A percentile compares a stretch with the other conserved stretches of the same genome.
Evolutionary conservation across 139 green algal genomes (phyloP).

Genomic region (Micractinium conductrix): DNA sequence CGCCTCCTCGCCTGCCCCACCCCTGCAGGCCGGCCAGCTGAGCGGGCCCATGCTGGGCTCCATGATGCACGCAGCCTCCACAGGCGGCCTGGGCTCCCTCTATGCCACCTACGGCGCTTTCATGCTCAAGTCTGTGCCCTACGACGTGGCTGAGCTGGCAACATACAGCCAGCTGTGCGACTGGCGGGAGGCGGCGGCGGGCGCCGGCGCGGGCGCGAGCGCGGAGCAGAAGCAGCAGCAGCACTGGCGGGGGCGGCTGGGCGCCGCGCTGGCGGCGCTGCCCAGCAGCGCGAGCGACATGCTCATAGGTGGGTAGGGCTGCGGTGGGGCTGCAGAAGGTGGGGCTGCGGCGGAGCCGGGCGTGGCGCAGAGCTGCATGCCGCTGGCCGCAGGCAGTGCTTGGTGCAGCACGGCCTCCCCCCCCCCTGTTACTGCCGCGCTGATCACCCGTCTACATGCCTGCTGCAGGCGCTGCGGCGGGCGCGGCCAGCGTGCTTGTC

Average conservation of each 20-base stretch:
- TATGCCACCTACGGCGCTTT: slow-evolving; percentile 72
- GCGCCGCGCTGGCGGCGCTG: slow-evolving; percentile 5
- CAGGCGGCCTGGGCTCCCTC: slow-evolving; percentile 46
- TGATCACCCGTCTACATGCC: no score
- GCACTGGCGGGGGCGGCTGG: slow-evolving; percentile 3
- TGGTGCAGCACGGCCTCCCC: background rate
- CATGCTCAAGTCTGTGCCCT: slow-evolving; percentile 70
- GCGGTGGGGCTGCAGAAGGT: background rate
- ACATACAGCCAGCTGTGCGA: slow-evolving; percentile 57
- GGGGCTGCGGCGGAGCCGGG: background rate
- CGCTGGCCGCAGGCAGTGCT: background rate
- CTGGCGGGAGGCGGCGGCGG: slow-evolving; percentile 12
- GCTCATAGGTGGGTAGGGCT: slow-evolving; percentile 41
- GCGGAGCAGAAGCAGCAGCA: slow-evolving; percentile 10
- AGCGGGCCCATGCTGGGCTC: slow-evolving; percentile 55
- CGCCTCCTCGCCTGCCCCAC: background rate
- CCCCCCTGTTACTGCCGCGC: no score
- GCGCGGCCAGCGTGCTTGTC: slow-evolving; percentile 66
- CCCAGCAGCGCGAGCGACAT: slow-evolving; percentile 51
- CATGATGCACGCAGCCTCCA: slow-evolving; percentile 52
- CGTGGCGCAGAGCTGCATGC: background rate
- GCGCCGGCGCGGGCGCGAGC: background rate
- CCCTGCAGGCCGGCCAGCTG: slow-evolving; percentile 42
- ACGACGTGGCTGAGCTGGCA: slow-evolving; percentile 74
- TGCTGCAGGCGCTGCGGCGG: slow-evolving; percentile 62